Evolutionary conservation across 768 basidiomycete species (phyloP).

Genomic region (Boletus sp.): DNA sequence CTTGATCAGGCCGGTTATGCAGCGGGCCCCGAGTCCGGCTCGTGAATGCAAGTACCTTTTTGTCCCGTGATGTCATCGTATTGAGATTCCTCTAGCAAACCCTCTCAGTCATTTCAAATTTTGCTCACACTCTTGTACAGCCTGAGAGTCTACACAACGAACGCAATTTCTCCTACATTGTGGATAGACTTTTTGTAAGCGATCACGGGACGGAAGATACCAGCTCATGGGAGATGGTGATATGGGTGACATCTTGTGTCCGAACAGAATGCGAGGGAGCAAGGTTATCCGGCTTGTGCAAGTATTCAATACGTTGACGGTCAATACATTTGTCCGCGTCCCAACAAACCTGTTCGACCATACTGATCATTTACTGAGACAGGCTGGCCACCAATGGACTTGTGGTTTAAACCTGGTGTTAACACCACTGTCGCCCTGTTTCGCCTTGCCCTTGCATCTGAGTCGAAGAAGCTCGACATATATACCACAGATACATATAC

Average conservation of each 20-base stretch:
- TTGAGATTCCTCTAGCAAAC: conserved; percentile 47
- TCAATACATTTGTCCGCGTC: background rate
- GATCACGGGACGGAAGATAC: conserved; percentile 90
- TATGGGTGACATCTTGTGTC: conserved; percentile 54
- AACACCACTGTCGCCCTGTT: conserved; percentile 56
- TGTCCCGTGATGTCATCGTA: background rate
- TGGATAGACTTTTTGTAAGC: conserved; percentile 84
- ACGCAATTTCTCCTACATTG: conserved; percentile 75
- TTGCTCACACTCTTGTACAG: conserved; percentile 51
- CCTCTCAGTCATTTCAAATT: conserved; percentile 61
- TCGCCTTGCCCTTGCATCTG: conserved; percentile 49
- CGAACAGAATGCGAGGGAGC: conserved; percentile 1
- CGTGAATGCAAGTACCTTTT: conserved; percentile 56
- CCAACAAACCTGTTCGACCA: background rate
- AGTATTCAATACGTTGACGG: conserved; percentile 10
- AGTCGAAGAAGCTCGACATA: conserved; percentile 60
- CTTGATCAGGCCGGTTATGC: conserved; percentile 82
- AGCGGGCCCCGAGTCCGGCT: conserved; percentile 57
- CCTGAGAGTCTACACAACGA: conserved; percentile 53
- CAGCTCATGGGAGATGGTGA: conserved; percentile 66
- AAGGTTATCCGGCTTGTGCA: conserved; percentile 15
- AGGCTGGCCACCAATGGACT: conserved; percentile 86
- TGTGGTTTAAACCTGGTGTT: conserved; percentile 63
- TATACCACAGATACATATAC: conserved; percentile 17
- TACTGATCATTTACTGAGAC: conserved; percentile 23